Evolutionary conservation across 768 basidiomycete species (phyloP).

Genomic region (Lactarius sp.): DNA sequence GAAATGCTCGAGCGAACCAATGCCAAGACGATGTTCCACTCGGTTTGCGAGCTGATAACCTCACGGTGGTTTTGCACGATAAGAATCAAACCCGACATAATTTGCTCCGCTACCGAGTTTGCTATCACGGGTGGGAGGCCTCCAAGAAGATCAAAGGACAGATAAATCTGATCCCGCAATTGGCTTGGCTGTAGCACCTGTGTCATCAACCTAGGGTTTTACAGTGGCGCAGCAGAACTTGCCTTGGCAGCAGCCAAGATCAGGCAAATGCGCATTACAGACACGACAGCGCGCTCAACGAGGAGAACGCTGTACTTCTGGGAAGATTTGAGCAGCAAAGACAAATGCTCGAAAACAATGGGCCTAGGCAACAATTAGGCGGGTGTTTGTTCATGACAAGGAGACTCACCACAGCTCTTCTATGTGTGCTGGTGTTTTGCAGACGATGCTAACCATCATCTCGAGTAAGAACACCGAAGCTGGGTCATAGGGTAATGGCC

Average conservation of each 20-base stretch:
- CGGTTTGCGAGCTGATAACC: conserved; percentile 82
- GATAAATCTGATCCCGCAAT: conserved; percentile 89
- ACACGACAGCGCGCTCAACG: conserved; percentile 91
- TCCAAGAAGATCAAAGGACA: conserved; percentile 87
- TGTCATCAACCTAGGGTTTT: neutral
- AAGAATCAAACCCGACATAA: conserved; percentile 74
- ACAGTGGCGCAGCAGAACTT: conserved; percentile 26
- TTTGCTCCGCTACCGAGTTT: conserved; percentile 84
- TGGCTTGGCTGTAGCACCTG: conserved; percentile 45
- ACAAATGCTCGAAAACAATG: conserved; percentile 88
- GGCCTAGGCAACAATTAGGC: conserved; percentile 54
- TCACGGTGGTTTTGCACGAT: conserved; percentile 74
- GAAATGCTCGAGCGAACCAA: conserved; percentile 80
- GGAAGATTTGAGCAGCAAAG: conserved; percentile 69
- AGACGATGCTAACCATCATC: conserved; percentile 87
- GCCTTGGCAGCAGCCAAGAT: conserved; percentile 79
- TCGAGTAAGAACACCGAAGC: conserved; percentile 93
- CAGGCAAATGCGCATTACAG: conserved; percentile 76
- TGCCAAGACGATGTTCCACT: conserved; percentile 92
- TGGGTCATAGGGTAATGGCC: conserved; percentile 84
- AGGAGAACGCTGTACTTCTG: conserved; percentile 83
- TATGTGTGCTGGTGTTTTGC: conserved; percentile 69
- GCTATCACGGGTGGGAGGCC: conserved; percentile 72
- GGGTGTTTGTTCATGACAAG: neutral
- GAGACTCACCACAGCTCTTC: conserved; percentile 79